Evolutionary conservation across 371 early-diverging fungal species (phyloP).

Genomic region (Encephalitozoon intestinalis): DNA sequence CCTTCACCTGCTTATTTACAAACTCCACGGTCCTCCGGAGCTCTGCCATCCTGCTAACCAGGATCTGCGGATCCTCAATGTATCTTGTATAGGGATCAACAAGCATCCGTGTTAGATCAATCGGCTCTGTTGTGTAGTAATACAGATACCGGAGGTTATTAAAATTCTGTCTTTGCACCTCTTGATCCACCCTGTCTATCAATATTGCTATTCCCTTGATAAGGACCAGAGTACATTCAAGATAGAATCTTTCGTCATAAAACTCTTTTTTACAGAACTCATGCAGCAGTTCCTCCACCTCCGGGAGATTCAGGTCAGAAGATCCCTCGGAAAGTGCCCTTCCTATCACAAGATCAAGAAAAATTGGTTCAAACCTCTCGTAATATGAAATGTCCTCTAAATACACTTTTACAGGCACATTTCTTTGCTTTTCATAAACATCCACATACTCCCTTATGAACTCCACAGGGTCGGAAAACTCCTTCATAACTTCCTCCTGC

Average conservation of each 20-base stretch:
- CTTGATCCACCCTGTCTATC: not conserved
- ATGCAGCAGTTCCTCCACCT: not conserved
- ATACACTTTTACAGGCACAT: constrained; percentile 4
- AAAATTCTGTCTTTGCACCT: not conserved
- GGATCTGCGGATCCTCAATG: not conserved
- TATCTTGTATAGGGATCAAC: not conserved
- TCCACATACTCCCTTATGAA: constrained; percentile 11
- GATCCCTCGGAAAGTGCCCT: not conserved
- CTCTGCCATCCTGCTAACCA: not conserved
- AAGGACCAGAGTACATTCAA: not conserved
- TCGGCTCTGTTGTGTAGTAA: not conserved
- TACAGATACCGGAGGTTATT: not conserved
- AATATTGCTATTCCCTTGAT: constrained; percentile 20
- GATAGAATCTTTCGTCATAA: constrained; percentile 9
- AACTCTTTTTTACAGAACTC: not conserved
- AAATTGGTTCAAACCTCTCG: constrained; percentile 2
- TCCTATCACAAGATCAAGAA: not conserved
- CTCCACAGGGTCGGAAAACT: constrained; percentile 4
- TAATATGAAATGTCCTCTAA: constrained; percentile 10
- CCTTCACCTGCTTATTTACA: constrained; percentile 4
- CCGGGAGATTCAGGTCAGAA: not conserved
- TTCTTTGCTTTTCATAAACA: constrained; percentile 12
- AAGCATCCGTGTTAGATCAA: not conserved
- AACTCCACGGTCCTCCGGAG: not conserved
- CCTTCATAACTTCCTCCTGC: not conserved